Evolutionary conservation across 768 basidiomycete genomes (phyloP).

Genomic region (Lactarius psammicola): DNA sequence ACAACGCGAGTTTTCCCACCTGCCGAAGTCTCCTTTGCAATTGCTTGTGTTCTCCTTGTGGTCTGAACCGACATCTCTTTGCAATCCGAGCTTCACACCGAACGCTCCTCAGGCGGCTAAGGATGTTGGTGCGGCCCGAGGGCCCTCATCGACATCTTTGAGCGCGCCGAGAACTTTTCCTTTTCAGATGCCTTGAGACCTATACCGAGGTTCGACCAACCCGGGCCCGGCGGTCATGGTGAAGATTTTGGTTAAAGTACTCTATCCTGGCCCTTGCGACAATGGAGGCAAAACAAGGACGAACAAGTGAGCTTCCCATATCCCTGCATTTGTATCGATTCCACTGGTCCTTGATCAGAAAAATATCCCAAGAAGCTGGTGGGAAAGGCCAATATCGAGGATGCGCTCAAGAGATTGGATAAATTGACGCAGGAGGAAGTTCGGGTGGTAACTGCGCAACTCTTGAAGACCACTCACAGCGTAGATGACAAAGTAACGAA

Average conservation of each 20-base stretch:
- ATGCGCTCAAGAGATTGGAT: not conserved
- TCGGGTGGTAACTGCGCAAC: too few relatives aligned
- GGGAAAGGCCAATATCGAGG: not conserved
- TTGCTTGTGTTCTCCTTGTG: not conserved
- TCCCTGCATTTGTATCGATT: too few relatives aligned
- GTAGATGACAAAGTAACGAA: too few relatives aligned
- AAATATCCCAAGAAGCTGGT: not conserved
- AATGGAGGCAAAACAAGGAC: conserved; percentile 3
- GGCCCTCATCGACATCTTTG: not conserved
- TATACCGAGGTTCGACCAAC: not conserved
- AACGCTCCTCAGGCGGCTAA: not conserved
- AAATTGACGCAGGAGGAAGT: not conserved
- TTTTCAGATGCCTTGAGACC: not conserved
- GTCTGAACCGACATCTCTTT: not conserved
- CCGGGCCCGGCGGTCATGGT: too few relatives aligned
- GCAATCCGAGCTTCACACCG: too few relatives aligned
- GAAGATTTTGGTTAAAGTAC: conserved; percentile 3
- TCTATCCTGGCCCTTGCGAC: not conserved
- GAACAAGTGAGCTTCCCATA: not conserved
- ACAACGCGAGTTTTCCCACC: not conserved
- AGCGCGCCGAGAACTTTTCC: not conserved
- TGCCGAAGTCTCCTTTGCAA: not conserved
- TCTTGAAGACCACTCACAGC: too few relatives aligned
- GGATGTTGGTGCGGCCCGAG: not conserved
- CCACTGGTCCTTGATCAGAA: not conserved